Base-by-base conservation (phyloP, 306 rosid genomes). In the Macrotyloma uniflorum region DNA sequence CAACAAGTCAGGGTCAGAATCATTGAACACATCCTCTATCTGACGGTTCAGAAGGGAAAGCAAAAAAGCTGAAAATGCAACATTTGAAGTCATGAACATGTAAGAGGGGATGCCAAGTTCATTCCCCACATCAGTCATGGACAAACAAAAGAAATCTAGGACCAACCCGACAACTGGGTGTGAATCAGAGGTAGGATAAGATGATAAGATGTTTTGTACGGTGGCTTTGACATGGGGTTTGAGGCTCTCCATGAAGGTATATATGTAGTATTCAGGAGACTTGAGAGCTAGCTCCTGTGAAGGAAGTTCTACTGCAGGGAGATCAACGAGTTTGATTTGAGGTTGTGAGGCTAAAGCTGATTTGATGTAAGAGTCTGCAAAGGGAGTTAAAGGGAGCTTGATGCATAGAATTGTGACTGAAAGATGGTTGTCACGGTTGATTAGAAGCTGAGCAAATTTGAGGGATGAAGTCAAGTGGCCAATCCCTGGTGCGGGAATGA, bases 401-500 rank as follows among this genome's bases (percentile, higher is more conserved):
- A 82, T 74, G 81, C 81, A 67, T 50, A 90, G 82, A 8, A 88
- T 16, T 5, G 89, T 85, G 71, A 87, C 50, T 5, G 81, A 80
- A 68, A 88, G 59, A 28, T 72, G 70, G 61, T 62, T 73, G 13
- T 82, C 49, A 38, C 15, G 80, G 49, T 74, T 43, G 58, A 83
- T 18, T n/a, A 86, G 54, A 64, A 86, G 82, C 76, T 79, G 74
- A 59, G 89, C 87, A 10, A 88, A 85, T 65, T 86, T 86, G 0
- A 86, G 75, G n/a, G 87, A 10, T 0, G 92, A 83, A n/a, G 67
- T 78, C 12, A 88, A 70, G 71, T 90, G 95, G 14, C 92, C 90
- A 19, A 50, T 49, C 15, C 84, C 85, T 0, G 86, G 89, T 1
- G 82, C 40, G 4, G 94, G 88, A 84, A 88, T 40, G 85, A 90